Conservation (phyloP, 1,284 basidiomycete genomes). For the Athelia psychrophila region DNA sequence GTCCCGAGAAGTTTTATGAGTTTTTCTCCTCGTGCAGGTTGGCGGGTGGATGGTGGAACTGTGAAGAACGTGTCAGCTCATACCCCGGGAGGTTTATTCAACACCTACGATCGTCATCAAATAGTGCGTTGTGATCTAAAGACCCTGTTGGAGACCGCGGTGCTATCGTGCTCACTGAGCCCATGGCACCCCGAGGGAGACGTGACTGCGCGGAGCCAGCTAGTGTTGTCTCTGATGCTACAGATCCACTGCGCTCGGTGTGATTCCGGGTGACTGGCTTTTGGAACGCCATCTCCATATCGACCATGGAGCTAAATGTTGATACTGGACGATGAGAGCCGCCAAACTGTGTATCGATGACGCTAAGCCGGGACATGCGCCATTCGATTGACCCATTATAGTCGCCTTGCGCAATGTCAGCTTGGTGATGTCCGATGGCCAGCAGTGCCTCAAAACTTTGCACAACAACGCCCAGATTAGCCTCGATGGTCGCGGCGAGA, state of each 20-base stretch:
- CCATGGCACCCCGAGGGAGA: constrained; percentile 8
- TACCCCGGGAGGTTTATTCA: background rate
- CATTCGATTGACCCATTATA: constrained; percentile 72
- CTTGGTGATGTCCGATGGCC: constrained; percentile 66
- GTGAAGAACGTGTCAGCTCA: background rate
- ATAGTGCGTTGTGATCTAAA: constrained; percentile 19
- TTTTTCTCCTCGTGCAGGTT: constrained; percentile 46
- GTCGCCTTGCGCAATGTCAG: constrained; percentile 60
- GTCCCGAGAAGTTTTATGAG: constrained; percentile 76
- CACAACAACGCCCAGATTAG: constrained; percentile 52
- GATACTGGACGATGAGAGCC: constrained; percentile 33
- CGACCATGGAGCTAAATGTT: constrained; percentile 43
- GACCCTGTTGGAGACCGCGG: too few species aligned
- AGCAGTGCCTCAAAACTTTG: constrained; percentile 61
- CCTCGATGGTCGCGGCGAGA: constrained; percentile 45
- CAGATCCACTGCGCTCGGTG: background rate
- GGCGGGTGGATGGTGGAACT: background rate
- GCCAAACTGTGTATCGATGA: constrained; percentile 48
- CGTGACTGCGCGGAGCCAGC: background rate
- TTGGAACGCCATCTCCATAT: constrained; percentile 56
- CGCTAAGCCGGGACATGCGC: constrained; percentile 66
- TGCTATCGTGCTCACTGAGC: constrained; percentile 6
- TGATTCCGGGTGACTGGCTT: constrained; percentile 13
- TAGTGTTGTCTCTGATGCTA: background rate
- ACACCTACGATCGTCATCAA: constrained; percentile 35